A percentile compares a stretch with the other conserved stretches of the same genome.
phyloP scores from a whole-genome alignment of 73 alveolate genomes.

The Symbiodinium pilosum region DNA sequence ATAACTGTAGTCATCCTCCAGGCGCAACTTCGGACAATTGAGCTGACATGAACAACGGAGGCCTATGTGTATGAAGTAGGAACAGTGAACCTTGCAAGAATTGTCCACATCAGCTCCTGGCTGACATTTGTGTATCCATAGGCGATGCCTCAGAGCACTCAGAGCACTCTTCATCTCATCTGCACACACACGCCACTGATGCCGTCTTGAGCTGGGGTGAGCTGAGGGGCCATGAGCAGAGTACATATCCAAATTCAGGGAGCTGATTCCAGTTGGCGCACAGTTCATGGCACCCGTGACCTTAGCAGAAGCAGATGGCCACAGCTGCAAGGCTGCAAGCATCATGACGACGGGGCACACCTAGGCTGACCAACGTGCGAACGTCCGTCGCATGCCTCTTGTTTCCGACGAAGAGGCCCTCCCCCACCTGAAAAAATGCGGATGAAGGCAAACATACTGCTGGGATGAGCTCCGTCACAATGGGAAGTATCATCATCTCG shows the following conservation, averaged over 20 bases:
- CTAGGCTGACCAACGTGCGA: constrained; percentile 39
- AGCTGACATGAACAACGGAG: background rate
- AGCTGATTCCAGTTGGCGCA: constrained; percentile 83
- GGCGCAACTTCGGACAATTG: background rate
- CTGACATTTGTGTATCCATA: constrained; percentile 66
- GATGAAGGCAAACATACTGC: too few relatives aligned
- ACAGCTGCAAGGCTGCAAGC: background rate
- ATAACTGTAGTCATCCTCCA: constrained; percentile 39
- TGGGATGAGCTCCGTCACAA: too few relatives aligned
- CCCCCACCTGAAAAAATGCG: constrained; percentile 73
- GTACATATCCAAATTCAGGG: constrained; percentile 68
- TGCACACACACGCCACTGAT: background rate
- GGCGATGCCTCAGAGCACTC: constrained; percentile 18
- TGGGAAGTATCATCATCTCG: too few relatives aligned
- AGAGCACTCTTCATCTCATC: background rate
- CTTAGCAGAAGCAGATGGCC: background rate
- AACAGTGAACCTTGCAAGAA: background rate
- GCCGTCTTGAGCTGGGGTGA: background rate
- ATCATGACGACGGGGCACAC: background rate
- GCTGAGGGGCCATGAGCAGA: background rate
- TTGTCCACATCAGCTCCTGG: constrained; percentile 13
- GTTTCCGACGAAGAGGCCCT: constrained; percentile 85
- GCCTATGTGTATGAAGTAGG: background rate
- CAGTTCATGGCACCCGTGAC: constrained; percentile 78
- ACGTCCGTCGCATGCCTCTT: constrained; percentile 76